Percentiles rank a stretch among this genome's conserved stretches.
Conservation (phyloP, 129 eudicot species). For the Arctium lappa region DNA sequence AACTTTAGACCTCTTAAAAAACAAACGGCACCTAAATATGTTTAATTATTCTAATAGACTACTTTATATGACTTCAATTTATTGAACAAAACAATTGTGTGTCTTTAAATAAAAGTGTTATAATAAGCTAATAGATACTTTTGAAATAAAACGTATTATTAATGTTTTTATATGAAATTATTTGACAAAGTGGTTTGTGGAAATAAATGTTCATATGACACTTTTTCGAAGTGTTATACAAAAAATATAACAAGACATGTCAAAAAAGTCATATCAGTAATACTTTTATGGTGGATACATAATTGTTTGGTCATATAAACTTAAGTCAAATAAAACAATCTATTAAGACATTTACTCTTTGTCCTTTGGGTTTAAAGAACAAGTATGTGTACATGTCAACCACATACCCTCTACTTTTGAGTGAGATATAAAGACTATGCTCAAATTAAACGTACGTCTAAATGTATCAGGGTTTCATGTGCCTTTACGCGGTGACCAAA, state of each 20-base stretch:
- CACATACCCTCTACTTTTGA: too few relatives aligned
- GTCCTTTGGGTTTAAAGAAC: not conserved
- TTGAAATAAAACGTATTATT: too few relatives aligned
- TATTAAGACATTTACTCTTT: not conserved
- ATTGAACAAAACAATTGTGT: not conserved
- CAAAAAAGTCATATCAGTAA: not conserved
- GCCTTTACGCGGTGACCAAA: conserved; percentile 41
- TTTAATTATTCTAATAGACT: too few relatives aligned
- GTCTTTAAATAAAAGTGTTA: too few relatives aligned
- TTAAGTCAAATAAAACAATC: not conserved
- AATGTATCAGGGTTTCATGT: conserved; percentile 48
- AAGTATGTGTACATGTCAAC: not conserved
- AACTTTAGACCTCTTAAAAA: too few relatives aligned
- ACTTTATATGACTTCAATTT: too few relatives aligned
- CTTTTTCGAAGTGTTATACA: not conserved
- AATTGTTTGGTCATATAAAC: not conserved
- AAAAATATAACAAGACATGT: not conserved
- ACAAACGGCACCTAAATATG: too few relatives aligned
- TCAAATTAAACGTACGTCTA: not conserved
- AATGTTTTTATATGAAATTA: not conserved
- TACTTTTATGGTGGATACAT: too few relatives aligned
- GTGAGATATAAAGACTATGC: not conserved
- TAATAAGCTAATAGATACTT: not conserved
- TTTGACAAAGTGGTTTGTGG: too few relatives aligned
- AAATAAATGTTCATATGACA: too few relatives aligned